phyloP scores from a whole-genome alignment of 768 basidiomycete species.

The Naganishia friedmannii region DNA sequence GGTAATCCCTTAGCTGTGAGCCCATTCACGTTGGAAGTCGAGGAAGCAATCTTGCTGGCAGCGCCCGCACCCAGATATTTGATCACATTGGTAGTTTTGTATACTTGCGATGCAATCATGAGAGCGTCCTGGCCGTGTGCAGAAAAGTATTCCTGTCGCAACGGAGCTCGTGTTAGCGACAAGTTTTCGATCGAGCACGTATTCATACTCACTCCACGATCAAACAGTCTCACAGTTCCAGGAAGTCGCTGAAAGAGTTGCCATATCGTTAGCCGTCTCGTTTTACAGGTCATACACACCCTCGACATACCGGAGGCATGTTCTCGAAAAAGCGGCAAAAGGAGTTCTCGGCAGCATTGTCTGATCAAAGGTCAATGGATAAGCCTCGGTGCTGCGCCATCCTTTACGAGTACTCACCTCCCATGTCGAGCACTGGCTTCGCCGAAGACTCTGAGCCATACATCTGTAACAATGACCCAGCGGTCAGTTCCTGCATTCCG shows the following conservation, averaged over 20 bases:
- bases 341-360: constrained; percentile 69
- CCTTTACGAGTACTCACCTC: constrained; percentile 1
- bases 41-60: constrained; percentile 30
- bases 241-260: constrained; percentile 46
- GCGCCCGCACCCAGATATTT: constrained; percentile 71
- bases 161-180: background rate
- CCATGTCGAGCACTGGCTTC: constrained; percentile 33
- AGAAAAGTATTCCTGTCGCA: constrained; percentile 67
- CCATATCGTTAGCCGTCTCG: background rate
- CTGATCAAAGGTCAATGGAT: constrained; percentile 42
- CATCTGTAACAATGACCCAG: constrained; percentile 20
- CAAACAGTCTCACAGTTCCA: constrained; percentile 84
- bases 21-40: constrained; percentile 45
- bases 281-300: background rate
- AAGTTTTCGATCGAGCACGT: background rate
- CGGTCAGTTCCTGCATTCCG: background rate
- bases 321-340: constrained; percentile 61
- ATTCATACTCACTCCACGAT: constrained; percentile 56
- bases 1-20: constrained; percentile 58
- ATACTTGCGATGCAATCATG: constrained; percentile 65
- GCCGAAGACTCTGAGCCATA: constrained; percentile 31
- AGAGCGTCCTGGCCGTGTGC: constrained; percentile 82
- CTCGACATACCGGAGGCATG: constrained; percentile 48
- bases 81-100: constrained; percentile 78
- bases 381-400: background rate